Base-by-base conservation (phyloP, 106 monocot genomes). In the Allium sativum region DNA sequence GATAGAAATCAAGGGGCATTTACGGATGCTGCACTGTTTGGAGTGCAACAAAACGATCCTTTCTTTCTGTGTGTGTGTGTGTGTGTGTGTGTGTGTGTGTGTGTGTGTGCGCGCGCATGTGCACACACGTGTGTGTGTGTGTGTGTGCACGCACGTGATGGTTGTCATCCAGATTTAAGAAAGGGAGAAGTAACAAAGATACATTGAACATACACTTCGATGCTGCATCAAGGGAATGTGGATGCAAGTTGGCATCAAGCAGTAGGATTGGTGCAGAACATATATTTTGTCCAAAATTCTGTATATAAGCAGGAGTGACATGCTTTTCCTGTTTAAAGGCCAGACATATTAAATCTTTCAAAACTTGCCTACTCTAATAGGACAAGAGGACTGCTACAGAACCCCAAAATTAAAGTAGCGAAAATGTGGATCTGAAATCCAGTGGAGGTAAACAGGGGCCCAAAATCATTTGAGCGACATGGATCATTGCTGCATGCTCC, bases 231-330 rank as follows among this genome's bases (percentile, higher is more conserved):
- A 93, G 77, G 18, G 85, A 78, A 1, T 64, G n/a, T 11, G 68
- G 69, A 58, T 67, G 62, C 64, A 93, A 74, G 76, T 93, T 93
- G 21, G 93, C 93, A 78, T 89, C 93, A 55, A 93, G 70, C 69
- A 93, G 74, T 56, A 93, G 19, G 15, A 86, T 21, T 66, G 93
- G 83, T 65, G 88, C 85, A 58, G 64, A 72, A 48, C 40, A 56
- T 62, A 93, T 85, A 52, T 71, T 73, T 51, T 45, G 46, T 45
- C 56, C 58, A 64, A 93, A 93, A 59, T 68, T 69, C 14, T 18
- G 21, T 71, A 93, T 77, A 77, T 80, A 83, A 20, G 69, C 71
- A 65, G 73, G 73, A 60, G 85, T 83, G 58, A 93, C 18, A 81
- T 64, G 74, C 44, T 45, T 72, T 75, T 93, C 93, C 93, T 89